Percentiles rank a stretch among this genome's conserved stretches.
Conservation (phyloP, 1,284 basidiomycete species). For the Cryptococcus sp. region DNA sequence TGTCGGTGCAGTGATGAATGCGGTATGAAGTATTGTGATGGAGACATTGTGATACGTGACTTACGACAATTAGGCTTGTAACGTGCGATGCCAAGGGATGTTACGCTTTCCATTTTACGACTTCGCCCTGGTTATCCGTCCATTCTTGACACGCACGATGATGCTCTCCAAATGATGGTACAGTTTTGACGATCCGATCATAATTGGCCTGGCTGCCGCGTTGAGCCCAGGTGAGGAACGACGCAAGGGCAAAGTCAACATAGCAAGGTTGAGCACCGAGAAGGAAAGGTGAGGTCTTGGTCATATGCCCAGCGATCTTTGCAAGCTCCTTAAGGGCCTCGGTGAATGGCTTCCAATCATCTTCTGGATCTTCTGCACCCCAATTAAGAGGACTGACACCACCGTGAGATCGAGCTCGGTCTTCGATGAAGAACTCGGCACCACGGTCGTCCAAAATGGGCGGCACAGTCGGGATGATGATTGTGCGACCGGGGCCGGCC, state of each 20-base stretch:
- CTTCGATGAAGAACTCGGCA: not conserved
- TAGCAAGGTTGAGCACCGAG: not conserved
- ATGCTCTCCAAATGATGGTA: not conserved
- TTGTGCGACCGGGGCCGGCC: not conserved
- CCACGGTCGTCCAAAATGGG: slow-evolving; percentile 2
- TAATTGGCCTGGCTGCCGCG: not conserved
- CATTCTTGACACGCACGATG: not conserved
- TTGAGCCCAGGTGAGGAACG: not conserved
- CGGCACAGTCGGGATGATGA: slow-evolving; percentile 1
- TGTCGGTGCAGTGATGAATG: too few species aligned
- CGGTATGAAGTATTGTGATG: too few species aligned
- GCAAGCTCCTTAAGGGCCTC: not conserved
- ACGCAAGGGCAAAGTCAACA: not conserved
- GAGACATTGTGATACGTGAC: too few species aligned
- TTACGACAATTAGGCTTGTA: too few species aligned
- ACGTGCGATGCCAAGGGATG: too few species aligned
- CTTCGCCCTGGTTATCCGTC: not conserved
- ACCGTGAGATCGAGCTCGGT: not conserved
- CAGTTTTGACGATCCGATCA: not conserved
- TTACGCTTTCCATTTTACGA: not conserved
- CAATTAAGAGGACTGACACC: slow-evolving; percentile 1
- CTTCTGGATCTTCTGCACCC: slow-evolving; percentile 1
- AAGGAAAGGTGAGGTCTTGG: not conserved
- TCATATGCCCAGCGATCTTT: not conserved
- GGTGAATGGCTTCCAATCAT: slow-evolving; percentile 1